Base-by-base conservation (phyloP, 768 basidiomycete species). In the Lactarius evosmus region DNA sequence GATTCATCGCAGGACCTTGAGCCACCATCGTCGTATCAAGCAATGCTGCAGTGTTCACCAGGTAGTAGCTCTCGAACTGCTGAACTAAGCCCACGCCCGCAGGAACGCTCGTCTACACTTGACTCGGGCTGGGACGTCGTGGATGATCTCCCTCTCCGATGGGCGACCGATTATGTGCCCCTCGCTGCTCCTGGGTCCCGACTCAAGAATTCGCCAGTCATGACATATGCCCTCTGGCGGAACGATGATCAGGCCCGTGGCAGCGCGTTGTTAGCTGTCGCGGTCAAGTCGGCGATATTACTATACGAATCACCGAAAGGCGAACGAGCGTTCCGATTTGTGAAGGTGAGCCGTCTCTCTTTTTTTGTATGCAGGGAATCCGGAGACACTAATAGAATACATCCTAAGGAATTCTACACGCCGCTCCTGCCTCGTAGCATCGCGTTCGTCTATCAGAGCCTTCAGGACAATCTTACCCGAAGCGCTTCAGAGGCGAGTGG, bases 131-230 rank as follows among this genome's bases (percentile, higher is more conserved):
- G 90, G 91, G 91, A 93, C 72, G 70, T 91, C 7, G 78, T 91
- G 0, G 90, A 92, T 53, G 82, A 83, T 54, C 75, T 89, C 9
- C 88, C 90, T 2, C 70, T 93, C 51, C 83, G 89, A 34, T 94
- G 92, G 92, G 89, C 91, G n/a, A 88, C 87, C 0, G 92, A 94
- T 72, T 93, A 83, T 70, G 88, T 91, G 2, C 86, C 89, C 0
- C 80, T 94, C n/a, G 89, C 89, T 5, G 75, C 82, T 2, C 74
- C 81, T 29, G 84, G 87, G 3, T 89, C 90, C 29, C 80, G 89
- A 51, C 74, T 93, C 50, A 75, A 79, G 30, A 82, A 80, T 61
- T 69, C 79, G 1, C 82, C 84, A 3, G 85, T 91, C 16, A 69
- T 84, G 27, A 85, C 82, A 4, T 94, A 88, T 71, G 83, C 88